Evolutionary conservation across 169 alveolate genomes (phyloP).

Genomic region (Cryptosporidium andersoni): DNA sequence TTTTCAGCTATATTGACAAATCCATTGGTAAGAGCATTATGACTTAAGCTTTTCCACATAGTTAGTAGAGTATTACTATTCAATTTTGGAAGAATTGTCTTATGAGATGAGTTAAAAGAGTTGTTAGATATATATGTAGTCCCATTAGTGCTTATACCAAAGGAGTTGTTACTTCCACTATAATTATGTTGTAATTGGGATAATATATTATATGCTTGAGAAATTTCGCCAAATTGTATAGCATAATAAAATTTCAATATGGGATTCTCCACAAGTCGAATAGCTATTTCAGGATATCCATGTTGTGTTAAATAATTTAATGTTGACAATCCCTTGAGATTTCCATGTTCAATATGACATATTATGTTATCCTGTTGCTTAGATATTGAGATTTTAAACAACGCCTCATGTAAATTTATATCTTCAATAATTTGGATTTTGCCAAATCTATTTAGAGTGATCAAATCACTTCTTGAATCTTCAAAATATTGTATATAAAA

Average conservation of each 20-base stretch:
- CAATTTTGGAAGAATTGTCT: constrained; percentile 44
- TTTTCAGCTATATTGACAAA: constrained; percentile 62
- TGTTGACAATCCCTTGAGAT: constrained; percentile 77
- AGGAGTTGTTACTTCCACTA: not conserved
- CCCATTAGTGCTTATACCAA: no score
- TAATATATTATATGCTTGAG: constrained; percentile 80
- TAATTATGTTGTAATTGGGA: constrained; percentile 75
- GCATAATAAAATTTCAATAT: constrained; percentile 79
- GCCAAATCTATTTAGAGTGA: constrained; percentile 73
- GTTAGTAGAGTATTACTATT: constrained; percentile 24
- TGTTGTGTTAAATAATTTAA: constrained; percentile 78
- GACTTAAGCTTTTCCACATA: constrained; percentile 65
- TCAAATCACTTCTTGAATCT: constrained; percentile 54
- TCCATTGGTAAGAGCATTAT: constrained; percentile 57
- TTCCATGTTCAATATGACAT: constrained; percentile 68
- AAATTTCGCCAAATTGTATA: constrained; percentile 77
- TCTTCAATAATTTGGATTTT: constrained; percentile 71
- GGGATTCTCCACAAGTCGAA: constrained; percentile 78
- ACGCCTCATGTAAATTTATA: constrained; percentile 77
- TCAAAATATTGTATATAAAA: constrained; percentile 58
- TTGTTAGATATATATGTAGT: not conserved
- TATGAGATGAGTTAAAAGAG: constrained; percentile 9
- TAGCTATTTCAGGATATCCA: constrained; percentile 79
- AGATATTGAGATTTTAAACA: constrained; percentile 76
- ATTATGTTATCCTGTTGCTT: constrained; percentile 75